Evolutionary conservation across 2,329 filamentous ascomycete species (phyloP).

Genomic region (Phoma sp.): DNA sequence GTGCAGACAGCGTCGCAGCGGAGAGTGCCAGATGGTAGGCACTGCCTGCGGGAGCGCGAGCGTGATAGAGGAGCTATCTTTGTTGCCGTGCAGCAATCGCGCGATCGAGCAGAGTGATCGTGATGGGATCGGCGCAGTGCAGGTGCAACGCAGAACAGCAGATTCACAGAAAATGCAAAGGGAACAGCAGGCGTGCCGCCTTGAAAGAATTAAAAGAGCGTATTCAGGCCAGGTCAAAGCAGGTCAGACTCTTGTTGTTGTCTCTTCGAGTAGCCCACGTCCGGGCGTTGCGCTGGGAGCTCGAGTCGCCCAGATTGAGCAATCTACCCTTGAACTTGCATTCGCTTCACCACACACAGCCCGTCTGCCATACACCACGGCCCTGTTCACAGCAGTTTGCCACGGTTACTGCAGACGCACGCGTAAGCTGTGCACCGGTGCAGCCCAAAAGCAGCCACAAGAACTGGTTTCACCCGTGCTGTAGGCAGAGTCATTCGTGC

Average conservation of each 20-base stretch:
- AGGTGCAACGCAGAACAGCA: neutral
- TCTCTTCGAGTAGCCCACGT: neutral
- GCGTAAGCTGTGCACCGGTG: constrained; percentile 16
- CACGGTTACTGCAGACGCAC: constrained; percentile 14
- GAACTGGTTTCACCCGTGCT: constrained; percentile 1
- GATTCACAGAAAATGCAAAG: no score
- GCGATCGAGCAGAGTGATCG: neutral
- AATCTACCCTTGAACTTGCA: neutral
- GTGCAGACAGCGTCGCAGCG: constrained; percentile 8
- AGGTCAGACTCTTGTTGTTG: neutral
- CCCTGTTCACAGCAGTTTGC: neutral
- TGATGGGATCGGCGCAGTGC: constrained; percentile 1
- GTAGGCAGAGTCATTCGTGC: constrained; percentile 5
- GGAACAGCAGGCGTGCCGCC: neutral
- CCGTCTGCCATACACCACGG: neutral
- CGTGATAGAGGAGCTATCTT: neutral
- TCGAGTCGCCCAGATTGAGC: constrained; percentile 4
- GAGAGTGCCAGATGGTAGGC: neutral
- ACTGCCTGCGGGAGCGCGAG: neutral
- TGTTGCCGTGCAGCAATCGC: neutral
- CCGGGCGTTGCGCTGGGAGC: neutral
- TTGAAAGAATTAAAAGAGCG: constrained; percentile 16
- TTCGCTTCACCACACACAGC: constrained; percentile 1
- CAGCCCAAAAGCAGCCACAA: constrained; percentile 11
- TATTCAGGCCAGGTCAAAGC: constrained; percentile 11